These are phyloP conservation scores for Besnoitia besnoiti DNA, from an alignment of 169 alveolate genomes.

Conservation along the genomic window DNA sequence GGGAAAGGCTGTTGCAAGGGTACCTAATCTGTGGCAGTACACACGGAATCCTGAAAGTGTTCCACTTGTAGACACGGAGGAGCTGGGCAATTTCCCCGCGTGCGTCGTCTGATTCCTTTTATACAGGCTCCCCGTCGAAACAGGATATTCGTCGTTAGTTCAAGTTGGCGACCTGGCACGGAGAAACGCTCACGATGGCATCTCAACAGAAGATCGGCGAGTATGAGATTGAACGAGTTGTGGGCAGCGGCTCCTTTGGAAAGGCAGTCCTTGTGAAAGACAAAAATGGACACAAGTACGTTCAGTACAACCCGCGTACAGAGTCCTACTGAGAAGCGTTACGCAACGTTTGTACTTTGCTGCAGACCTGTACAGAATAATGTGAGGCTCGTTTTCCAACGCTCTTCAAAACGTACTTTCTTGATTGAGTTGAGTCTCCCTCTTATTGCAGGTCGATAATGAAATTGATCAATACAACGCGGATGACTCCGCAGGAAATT, in stretches of 20 bases:
- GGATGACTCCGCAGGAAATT: constrained; percentile 58
- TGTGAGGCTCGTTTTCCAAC: background rate
- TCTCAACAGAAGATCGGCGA: constrained; percentile 43
- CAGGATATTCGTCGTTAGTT: too few relatives aligned
- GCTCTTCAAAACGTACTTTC: too few relatives aligned
- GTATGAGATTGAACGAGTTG: constrained; percentile 63
- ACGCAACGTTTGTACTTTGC: background rate
- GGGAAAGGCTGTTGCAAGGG: too few relatives aligned
- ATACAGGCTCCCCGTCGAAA: too few relatives aligned
- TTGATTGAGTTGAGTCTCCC: background rate
- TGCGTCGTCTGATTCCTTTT: too few relatives aligned
- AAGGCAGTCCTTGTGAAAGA: constrained; percentile 67
- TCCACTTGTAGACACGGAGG: too few relatives aligned
- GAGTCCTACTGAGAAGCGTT: background rate
- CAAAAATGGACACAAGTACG: constrained; percentile 47
- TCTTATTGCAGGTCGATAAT: constrained; percentile 41
- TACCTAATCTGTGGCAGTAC: too few relatives aligned
- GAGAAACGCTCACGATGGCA: background rate
- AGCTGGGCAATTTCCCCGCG: too few relatives aligned
- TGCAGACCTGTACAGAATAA: background rate
- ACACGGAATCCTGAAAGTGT: too few relatives aligned
- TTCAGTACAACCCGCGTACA: background rate
- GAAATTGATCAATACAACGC: constrained; percentile 65
- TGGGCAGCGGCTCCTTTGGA: constrained; percentile 69
- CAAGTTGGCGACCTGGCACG: too few relatives aligned